Evolutionary conservation across 1,284 basidiomycete genomes (phyloP).

Genomic region (Golubevia pallescens): DNA sequence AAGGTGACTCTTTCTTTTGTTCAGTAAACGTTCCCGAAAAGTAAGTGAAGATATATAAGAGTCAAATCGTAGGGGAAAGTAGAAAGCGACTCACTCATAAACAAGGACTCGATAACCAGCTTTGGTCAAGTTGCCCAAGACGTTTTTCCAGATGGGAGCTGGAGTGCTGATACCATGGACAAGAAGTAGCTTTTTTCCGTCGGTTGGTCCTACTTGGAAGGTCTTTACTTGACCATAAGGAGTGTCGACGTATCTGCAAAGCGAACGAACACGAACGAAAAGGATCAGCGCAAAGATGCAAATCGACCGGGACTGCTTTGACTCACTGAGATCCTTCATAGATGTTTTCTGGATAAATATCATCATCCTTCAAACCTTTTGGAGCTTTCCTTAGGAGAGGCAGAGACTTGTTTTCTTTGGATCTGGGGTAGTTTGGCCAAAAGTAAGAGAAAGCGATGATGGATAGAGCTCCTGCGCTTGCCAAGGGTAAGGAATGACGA

Average conservation of each 20-base stretch:
- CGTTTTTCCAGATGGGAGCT: slow-evolving; percentile 21
- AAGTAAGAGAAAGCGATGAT: too few species aligned
- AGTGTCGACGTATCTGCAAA: not conserved
- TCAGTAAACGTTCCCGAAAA: too few species aligned
- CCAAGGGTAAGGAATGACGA: too few species aligned
- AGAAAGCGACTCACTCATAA: too few species aligned
- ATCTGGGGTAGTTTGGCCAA: too few species aligned
- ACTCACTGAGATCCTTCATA: not conserved
- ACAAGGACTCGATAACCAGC: slow-evolving; percentile 31
- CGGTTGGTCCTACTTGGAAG: not conserved
- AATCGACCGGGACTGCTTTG: not conserved
- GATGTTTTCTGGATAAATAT: not conserved
- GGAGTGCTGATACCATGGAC: slow-evolving; percentile 12
- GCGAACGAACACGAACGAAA: not conserved
- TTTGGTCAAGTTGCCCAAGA: slow-evolving; percentile 21
- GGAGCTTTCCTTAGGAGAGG: too few species aligned
- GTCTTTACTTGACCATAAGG: not conserved
- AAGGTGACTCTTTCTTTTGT: too few species aligned
- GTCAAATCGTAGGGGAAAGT: too few species aligned
- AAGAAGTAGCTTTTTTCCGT: not conserved
- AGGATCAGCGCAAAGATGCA: not conserved
- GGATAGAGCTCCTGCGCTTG: too few species aligned
- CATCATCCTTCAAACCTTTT: too few species aligned
- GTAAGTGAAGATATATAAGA: too few species aligned
- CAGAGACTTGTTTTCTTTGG: too few species aligned